Conservation (phyloP, 2,329 filamentous ascomycete species). For the Phyllosticta capitalensis region DNA sequence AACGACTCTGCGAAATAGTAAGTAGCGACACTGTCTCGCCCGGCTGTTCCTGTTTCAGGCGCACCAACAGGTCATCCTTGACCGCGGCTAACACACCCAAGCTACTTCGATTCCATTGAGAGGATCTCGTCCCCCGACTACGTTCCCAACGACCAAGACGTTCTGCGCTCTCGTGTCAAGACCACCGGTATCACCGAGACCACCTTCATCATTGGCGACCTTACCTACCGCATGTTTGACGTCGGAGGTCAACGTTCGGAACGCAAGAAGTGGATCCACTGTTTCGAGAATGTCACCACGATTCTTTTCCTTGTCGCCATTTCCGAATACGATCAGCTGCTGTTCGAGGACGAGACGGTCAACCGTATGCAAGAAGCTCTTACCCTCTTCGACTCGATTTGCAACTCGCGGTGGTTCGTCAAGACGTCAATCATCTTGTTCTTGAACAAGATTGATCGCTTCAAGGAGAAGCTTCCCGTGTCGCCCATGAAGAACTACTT, state of each 20-base stretch:
- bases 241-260: constrained; percentile 92
- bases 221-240: constrained; percentile 96
- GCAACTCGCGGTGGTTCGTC: constrained; percentile 63
- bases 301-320: constrained; percentile 96
- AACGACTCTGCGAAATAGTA: constrained; percentile 96
- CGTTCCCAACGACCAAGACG: constrained; percentile 90
- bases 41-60: background rate
- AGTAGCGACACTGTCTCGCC: constrained; percentile 29
- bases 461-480: constrained; percentile 65
- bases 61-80: background rate
- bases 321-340: constrained; percentile 90
- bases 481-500: constrained; percentile 70
- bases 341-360: constrained; percentile 89
- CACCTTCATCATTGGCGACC: constrained; percentile 86
- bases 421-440: constrained; percentile 66
- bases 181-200: constrained; percentile 97
- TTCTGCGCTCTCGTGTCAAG: constrained; percentile 92
- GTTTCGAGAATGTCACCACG: constrained; percentile 95
- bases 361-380: constrained; percentile 67
- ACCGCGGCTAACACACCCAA: constrained; percentile 27
- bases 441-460: constrained; percentile 66
- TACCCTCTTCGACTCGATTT: constrained; percentile 62
- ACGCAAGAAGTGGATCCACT: constrained; percentile 99
- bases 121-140: constrained; percentile 87
- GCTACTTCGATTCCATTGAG: constrained; percentile 92